Percentiles rank a stretch among this genome's conserved stretches.
These are phyloP conservation scores for Lecanosticta acicola DNA, from an alignment of 2,329 filamentous ascomycete genomes.

Conservation along the genomic window DNA sequence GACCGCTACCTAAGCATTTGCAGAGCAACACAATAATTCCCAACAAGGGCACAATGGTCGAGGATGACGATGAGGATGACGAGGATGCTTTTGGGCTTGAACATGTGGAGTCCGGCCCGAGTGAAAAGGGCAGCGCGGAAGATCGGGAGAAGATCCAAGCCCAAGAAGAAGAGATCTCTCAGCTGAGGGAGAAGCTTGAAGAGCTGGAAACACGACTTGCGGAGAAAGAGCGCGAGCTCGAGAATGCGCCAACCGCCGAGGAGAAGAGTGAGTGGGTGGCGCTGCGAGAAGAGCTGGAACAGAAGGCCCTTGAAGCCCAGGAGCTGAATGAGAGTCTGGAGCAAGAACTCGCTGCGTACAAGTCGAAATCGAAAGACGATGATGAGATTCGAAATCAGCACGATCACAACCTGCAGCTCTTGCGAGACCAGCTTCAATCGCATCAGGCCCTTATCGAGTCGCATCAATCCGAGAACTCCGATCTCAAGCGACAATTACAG, in stretches of 20 bases:
- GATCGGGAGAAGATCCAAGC: slow-evolving; percentile 68
- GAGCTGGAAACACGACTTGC: slow-evolving; percentile 64
- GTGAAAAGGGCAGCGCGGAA: slow-evolving; percentile 38
- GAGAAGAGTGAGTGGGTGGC: slow-evolving; percentile 26
- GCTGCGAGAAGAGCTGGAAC: slow-evolving; percentile 62
- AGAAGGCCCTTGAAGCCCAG: slow-evolving; percentile 41
- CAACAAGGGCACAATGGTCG: slow-evolving; percentile 95
- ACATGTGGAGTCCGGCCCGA: slow-evolving; percentile 18
- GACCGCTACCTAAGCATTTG: slow-evolving; percentile 80
- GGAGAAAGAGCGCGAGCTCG: slow-evolving; percentile 56
- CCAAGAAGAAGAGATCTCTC: slow-evolving; percentile 70
- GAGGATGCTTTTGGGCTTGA: slow-evolving; percentile 26
- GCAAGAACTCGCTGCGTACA: slow-evolving; percentile 69
- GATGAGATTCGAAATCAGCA: slow-evolving; percentile 22
- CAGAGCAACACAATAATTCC: slow-evolving; percentile 95
- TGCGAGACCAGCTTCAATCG: slow-evolving; percentile 19
- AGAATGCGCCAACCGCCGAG: slow-evolving; percentile 13
- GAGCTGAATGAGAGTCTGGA: slow-evolving; percentile 73
- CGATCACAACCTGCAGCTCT: slow-evolving; percentile 19
- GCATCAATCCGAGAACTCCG: slow-evolving; percentile 13
- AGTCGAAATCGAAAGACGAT: slow-evolving; percentile 37
- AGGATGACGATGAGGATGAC: slow-evolving; percentile 68
- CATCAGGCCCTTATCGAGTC: too few species aligned
- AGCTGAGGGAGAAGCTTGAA: slow-evolving; percentile 68
- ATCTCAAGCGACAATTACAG: slow-evolving; percentile 13